phyloP scores from a whole-genome alignment of 2,329 filamentous ascomycete species.

The Fusarium verrucosum region DNA sequence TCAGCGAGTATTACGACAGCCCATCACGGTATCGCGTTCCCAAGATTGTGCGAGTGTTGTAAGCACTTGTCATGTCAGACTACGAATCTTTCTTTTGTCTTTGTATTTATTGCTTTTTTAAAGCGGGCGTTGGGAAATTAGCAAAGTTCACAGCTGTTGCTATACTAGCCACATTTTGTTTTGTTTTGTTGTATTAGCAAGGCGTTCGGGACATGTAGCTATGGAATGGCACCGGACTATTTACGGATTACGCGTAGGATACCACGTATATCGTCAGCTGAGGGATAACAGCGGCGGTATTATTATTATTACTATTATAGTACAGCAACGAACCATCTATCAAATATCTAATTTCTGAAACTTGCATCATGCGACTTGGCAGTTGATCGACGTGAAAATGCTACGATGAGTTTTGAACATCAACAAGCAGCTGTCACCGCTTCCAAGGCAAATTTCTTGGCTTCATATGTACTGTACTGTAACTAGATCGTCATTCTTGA shows the following conservation, averaged over 20 bases:
- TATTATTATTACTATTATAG: slow-evolving; percentile 27
- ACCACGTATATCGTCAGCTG: slow-evolving; percentile 24
- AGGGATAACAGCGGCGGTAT: slow-evolving; percentile 27
- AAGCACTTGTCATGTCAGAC: not conserved
- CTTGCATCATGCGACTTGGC: not conserved
- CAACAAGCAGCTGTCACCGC: not conserved
- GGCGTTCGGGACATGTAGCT: slow-evolving; percentile 33
- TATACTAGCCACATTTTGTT: slow-evolving; percentile 23
- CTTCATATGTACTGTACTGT: not conserved
- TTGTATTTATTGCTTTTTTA: not conserved
- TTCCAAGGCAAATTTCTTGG: not conserved
- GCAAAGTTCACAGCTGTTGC: slow-evolving; percentile 10
- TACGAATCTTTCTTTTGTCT: slow-evolving; percentile 17
- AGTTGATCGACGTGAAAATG: slow-evolving; percentile 20
- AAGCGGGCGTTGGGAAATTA: slow-evolving; percentile 18
- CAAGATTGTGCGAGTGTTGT: slow-evolving; percentile 36
- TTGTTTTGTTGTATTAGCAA: slow-evolving; percentile 28
- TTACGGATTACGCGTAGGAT: slow-evolving; percentile 30
- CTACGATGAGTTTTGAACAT: not conserved
- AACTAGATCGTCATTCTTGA: slow-evolving; percentile 12
- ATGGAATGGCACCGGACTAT: slow-evolving; percentile 17
- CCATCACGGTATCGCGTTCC: slow-evolving; percentile 36
- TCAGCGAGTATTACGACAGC: slow-evolving; percentile 39
- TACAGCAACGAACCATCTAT: slow-evolving; percentile 19
- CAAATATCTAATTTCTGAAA: not conserved